Evolutionary conservation across 306 rosid genomes (phyloP).

Genomic region (Prunus salicina): DNA sequence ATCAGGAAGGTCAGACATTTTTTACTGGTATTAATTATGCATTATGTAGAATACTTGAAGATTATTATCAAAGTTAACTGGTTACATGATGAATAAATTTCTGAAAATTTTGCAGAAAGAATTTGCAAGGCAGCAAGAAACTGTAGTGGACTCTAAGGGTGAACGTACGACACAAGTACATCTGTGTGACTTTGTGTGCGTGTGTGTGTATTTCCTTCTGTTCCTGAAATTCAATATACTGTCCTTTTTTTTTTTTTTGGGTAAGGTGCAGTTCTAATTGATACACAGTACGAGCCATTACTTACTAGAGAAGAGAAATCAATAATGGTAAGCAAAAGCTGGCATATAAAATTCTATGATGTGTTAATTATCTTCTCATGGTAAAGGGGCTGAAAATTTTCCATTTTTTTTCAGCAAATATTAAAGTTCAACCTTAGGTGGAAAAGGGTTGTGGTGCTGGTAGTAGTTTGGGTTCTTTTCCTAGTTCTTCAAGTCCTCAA

Average conservation of each 20-base stretch:
- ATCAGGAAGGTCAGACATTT: constrained; percentile 43
- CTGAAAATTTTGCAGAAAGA: constrained; percentile 47
- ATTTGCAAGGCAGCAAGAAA: constrained; percentile 26
- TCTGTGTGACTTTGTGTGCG: not conserved
- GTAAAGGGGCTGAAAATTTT: not conserved
- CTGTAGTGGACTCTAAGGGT: constrained; percentile 38
- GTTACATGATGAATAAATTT: not conserved
- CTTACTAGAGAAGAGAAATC: constrained; percentile 58
- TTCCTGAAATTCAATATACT: not conserved
- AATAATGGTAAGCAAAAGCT: constrained; percentile 34
- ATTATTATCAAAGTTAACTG: not conserved
- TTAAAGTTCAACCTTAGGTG: constrained; percentile 64
- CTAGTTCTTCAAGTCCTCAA: constrained; percentile 70
- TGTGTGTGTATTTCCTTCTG: not conserved
- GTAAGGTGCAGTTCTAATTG: constrained; percentile 54
- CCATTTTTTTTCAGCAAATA: constrained; percentile 46
- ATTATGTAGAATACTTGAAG: not conserved
- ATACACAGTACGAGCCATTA: constrained; percentile 51
- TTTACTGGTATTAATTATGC: not conserved
- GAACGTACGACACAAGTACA: constrained; percentile 37
- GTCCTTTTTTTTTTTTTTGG: not conserved
- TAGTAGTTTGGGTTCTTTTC: constrained; percentile 60
- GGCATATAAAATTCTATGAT: not conserved
- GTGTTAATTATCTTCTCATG: not conserved
- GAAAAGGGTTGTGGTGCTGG: constrained; percentile 49